Base-by-base conservation (phyloP, 306 rosid species). In the Quercus rubra region DNA sequence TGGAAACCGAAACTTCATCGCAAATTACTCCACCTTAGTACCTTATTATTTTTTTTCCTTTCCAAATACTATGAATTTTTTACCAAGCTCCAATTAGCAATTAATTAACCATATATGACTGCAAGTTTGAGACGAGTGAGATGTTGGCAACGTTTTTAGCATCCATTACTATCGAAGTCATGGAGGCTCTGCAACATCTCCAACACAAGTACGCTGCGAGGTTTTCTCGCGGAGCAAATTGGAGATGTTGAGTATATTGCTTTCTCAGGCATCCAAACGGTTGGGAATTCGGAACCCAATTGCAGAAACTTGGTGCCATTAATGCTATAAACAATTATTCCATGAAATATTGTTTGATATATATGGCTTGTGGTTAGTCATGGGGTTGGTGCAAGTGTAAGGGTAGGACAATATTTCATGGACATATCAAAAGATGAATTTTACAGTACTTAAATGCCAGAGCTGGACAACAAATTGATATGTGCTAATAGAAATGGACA, bases 81-180 rank as follows among this genome's bases (percentile, higher is more conserved):
- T 19, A 56, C 33, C 27, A 15, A 17, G 71, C 43, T 38, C 43
- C n/a, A 13, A 14, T 13, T 59, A 17, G 30, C 25, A 6, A 11
- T 54, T 54, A 61, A 43, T 70, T 74, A 41, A 17, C 28, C 9
- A 23, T 72, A 25, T 25, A 31, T 46, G 7, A 2, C 2, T 30
- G 15, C 78, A 91, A 93, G 85, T 92, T 94, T 79, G 97, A 94
- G 87, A 85, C 84, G 33, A 85, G 95, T 74, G 97, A 92, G 90
- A 84, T 84, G 89, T 74, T 90, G 46, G 97, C 97, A 0, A 84
- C 85, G 6, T 83, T 92, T 31, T 19, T 94, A 82, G 83, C 86
- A 2, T 91, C 97, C 3, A 3, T 78, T 94, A 83, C 81, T 94
- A 66, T 14, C 71, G 18, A 87, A 94, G 46, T 90, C 99, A 3